These are phyloP conservation scores for Colletotrichum sp. DNA, from an alignment of 2,329 filamentous ascomycete species.

Conservation along the genomic window DNA sequence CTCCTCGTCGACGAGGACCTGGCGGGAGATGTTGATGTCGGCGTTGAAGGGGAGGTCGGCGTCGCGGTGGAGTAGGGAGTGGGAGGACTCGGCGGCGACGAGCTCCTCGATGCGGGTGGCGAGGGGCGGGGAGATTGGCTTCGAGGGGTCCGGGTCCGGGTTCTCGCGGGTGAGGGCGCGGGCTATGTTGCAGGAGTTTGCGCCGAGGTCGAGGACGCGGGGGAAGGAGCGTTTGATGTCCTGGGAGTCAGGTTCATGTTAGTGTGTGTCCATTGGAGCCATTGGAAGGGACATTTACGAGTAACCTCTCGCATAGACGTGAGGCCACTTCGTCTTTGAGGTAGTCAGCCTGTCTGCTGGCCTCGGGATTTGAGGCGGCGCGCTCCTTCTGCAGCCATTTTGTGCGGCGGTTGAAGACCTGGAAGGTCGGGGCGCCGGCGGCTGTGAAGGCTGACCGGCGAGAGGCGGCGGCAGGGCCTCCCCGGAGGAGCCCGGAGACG, in stretches of 20 bases:
- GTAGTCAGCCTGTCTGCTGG: slow-evolving; percentile 86
- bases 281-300: slow-evolving; percentile 56
- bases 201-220: slow-evolving; percentile 87
- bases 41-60: slow-evolving; percentile 75
- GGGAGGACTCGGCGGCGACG: slow-evolving; percentile 82
- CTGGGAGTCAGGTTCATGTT: slow-evolving; percentile 45
- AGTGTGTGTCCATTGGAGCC: neutral
- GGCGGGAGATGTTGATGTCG: slow-evolving; percentile 72
- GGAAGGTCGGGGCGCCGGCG: slow-evolving; percentile 76
- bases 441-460: slow-evolving; percentile 73
- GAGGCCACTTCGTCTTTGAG: slow-evolving; percentile 90
- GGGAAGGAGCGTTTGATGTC: slow-evolving; percentile 92
- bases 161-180: slow-evolving; percentile 76
- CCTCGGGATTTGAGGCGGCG: slow-evolving; percentile 71
- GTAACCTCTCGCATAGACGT: slow-evolving; percentile 82
- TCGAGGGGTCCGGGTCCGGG: slow-evolving; percentile 63
- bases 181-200: slow-evolving; percentile 94
- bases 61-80: slow-evolving; percentile 81
- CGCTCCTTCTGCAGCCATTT: slow-evolving; percentile 95
- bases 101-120: slow-evolving; percentile 75
- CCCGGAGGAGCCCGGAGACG: neutral
- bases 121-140: slow-evolving; percentile 68
- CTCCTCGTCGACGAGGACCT: slow-evolving; percentile 78
- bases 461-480: neutral
- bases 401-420: slow-evolving; percentile 87